Percentiles rank a stretch among this genome's conserved stretches.
Conservation (phyloP, 805 yeast genomes). For the Metschnikowia arizonensis region DNA sequence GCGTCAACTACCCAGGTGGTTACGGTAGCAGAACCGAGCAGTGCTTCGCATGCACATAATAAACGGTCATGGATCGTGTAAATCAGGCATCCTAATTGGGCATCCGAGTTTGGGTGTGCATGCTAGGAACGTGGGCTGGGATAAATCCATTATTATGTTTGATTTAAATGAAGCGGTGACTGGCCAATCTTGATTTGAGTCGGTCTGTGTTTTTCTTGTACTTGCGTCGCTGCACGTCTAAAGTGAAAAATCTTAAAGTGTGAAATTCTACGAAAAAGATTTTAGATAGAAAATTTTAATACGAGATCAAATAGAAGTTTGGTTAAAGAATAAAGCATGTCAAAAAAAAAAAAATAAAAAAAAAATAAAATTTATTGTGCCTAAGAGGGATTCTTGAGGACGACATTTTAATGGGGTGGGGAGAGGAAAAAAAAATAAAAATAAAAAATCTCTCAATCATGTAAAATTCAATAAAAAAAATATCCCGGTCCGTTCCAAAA, state of each 20-base stretch:
- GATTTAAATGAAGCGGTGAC: background rate
- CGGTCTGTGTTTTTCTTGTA: background rate
- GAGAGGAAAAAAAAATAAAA: no score
- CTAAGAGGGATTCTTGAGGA: no score
- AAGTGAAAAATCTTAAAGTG: background rate
- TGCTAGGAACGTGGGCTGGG: background rate
- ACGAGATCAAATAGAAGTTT: no score
- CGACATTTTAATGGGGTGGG: no score
- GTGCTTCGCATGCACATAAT: conserved; percentile 2
- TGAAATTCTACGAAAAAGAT: background rate
- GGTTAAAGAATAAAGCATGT: no score
- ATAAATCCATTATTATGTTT: background rate
- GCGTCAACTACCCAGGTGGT: conserved; percentile 6
- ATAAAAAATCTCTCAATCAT: no score
- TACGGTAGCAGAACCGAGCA: background rate
- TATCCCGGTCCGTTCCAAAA: no score
- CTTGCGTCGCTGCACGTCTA: background rate
- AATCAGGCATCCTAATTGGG: background rate
- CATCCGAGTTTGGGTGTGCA: background rate
- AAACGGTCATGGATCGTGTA: background rate
- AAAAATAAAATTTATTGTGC: no score
- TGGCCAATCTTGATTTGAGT: background rate
- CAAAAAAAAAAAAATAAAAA: no score
- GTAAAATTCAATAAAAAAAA: no score
- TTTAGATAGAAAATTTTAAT: no score